Percentiles rank a stretch among this genome's conserved stretches.
Conservation (phyloP, 2,329 filamentous ascomycete species). For the Venturia aucupariae region DNA sequence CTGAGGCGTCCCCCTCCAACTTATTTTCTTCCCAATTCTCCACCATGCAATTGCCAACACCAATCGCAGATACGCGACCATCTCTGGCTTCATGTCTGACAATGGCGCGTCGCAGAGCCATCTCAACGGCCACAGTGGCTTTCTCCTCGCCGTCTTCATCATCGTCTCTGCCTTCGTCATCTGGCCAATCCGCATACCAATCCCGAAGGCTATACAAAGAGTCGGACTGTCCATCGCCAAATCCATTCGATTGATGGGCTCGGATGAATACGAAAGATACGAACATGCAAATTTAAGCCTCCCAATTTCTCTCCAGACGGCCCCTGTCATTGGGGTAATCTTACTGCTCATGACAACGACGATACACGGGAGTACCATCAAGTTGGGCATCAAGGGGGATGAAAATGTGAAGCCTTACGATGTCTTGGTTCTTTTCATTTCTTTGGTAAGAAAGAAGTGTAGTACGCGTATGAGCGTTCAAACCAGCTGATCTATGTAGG, state of each 20-base stretch:
- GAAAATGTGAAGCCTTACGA: conserved; percentile 7
- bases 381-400: conserved; percentile 3
- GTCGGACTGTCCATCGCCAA: neutral
- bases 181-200: neutral
- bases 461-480: neutral
- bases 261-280: neutral
- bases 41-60: neutral
- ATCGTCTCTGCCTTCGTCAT: conserved; percentile 3
- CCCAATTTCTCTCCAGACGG: conserved; percentile 1
- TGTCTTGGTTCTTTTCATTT: conserved; percentile 8
- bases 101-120: conserved; percentile 1
- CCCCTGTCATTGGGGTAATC: neutral
- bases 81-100: conserved; percentile 5
- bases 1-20: neutral
- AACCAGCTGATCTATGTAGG: neutral
- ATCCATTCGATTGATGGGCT: neutral
- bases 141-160: conserved; percentile 4
- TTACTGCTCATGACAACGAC: conserved; percentile 2
- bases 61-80: neutral
- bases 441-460: neutral
- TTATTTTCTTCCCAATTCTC: neutral
- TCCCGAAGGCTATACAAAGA: neutral
- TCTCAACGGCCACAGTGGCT: conserved; percentile 1
- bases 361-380: neutral
- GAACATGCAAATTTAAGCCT: neutral